Base-by-base conservation (phyloP, 2,329 filamentous ascomycete species). In the Phialophora macrospora region DNA sequence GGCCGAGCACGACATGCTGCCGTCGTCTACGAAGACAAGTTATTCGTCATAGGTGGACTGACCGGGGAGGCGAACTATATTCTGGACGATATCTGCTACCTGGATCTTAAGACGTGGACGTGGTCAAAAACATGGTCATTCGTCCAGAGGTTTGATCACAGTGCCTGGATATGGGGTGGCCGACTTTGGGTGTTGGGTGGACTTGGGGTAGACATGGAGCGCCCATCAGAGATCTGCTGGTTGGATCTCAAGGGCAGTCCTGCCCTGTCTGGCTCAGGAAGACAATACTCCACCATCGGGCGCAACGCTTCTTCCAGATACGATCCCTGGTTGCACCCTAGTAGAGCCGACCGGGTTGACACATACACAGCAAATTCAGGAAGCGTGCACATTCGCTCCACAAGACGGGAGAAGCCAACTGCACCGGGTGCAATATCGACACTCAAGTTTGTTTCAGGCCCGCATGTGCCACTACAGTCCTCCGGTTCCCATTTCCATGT, bases 111-210 rank as follows among this genome's bases (percentile, higher is more conserved):
- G 81, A 98, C 95, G 1, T 97, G 92, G 84, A 97, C 93, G 0
- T 99, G 95, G 95, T 98, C 94, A 63, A 88, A 92, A 64, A 89
- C 92, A 48, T 99, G 95, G 95, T 91, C 90, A 67, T 99, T 99
- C 75, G 93, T 97, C 28, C 89, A 91, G 56, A 88, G 95, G 46
- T 99, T 97, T 75, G 95, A 99, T 73, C 95, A 99, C 76, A 93
- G 92, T 17, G 93, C 91, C 60, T 97, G 94, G 84, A 90, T 99
- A 66, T 97, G 93, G 85, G 89, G 90, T 62, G 93, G 95, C 68
- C 88, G 92, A 51, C 89, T 99, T 38, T 99, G 94, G 94, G 93
- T 98, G 6, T 97, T 97, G 77, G 95, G 95, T 46, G 95, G 95
- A 1, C 84, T 99, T 57, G 95, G 92, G 68, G 91, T 95, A 72